Evolutionary conservation across 768 basidiomycete species (phyloP), one percentile per base, ranked within the genome.

Genomic region (Serendipita sp.): DNA sequence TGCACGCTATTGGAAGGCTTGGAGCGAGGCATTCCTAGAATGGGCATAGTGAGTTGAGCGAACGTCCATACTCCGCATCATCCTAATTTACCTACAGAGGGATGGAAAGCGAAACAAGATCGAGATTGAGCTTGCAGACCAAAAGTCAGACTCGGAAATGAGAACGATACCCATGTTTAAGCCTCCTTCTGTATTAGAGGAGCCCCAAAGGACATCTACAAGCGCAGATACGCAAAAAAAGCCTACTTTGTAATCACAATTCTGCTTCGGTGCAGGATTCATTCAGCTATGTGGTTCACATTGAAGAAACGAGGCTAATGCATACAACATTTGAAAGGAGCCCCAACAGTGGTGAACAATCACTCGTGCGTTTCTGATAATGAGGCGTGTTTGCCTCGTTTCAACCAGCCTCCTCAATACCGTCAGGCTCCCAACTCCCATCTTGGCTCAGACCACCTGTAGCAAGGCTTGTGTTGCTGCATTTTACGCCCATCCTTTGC

Each of bases 1-100:
- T 96, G 94, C 65, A 88, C 86, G 0, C 75, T 97, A 3, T 76
- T 97, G 0, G 90, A 97, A 72, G 90, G 93, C 5, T 76, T 97
- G 16, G 92, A 96, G 71, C 79, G 88, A 42, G 92, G 93, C 14
- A 79, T 90, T 75, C 85, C 71, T 42, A 61, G 64, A 17, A 65
- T 71, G 5, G 72, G 71, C 14, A 63, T 73, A 48, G 73, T 74
- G 64, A 63, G 73, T 66, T 33, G 14, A 5, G 34, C 14, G 34
- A 5, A 14, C 34, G 34, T 58, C 24, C 17, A 58, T 31, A 4
- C 20, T 28, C 22, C 9, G 30, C 16, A 42, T 50, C 61, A 51
- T 24, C 24, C 31, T 58, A 58, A 58, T 58, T 31, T 28, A 31
- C 14, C 31, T 22, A 24, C 13, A 58, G 53, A 13, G 53, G 28